Percentiles rank a stretch among this genome's conserved stretches.
Evolutionary conservation across 208 protist genomes (phyloP).

Genomic region (Leishmania arabica): DNA sequence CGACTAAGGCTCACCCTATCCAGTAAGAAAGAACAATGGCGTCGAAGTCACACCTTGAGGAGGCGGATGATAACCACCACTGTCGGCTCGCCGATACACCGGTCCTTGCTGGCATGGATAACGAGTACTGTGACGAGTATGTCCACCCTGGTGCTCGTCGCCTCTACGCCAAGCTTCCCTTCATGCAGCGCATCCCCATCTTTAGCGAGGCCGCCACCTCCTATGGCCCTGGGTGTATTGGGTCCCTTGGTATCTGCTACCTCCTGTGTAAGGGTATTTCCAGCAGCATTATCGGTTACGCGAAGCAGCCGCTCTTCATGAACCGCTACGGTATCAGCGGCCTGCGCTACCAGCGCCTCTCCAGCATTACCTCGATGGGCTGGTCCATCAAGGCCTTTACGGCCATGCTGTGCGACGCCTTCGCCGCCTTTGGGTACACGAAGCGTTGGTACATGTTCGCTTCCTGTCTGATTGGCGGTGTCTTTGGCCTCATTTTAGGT

Average conservation of each 20-base stretch:
- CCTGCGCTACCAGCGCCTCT: slow-evolving; percentile 53
- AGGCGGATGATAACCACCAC: background rate
- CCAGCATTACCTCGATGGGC: slow-evolving; percentile 42
- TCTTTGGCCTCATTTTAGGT: slow-evolving; percentile 42
- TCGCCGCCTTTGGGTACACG: slow-evolving; percentile 63
- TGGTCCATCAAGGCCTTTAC: slow-evolving; percentile 72
- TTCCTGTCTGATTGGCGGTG: slow-evolving; percentile 44
- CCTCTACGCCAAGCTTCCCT: slow-evolving; percentile 36
- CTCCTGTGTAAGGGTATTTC: slow-evolving; percentile 61
- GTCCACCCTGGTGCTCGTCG: slow-evolving; percentile 43
- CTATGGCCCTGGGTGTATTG: slow-evolving; percentile 41
- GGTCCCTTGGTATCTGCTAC: slow-evolving; percentile 44
- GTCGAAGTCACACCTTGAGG: background rate
- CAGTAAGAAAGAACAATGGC: background rate
- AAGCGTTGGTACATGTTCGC: slow-evolving; percentile 75
- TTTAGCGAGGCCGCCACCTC: slow-evolving; percentile 40
- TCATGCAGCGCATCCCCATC: slow-evolving; percentile 34
- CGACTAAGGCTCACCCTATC: background rate
- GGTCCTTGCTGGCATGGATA: slow-evolving; percentile 6
- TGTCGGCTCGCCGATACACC: background rate
- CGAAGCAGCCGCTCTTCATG: slow-evolving; percentile 51
- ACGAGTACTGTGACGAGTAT: slow-evolving; percentile 25
- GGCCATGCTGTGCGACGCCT: slow-evolving; percentile 63
- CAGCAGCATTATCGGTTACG: slow-evolving; percentile 42
- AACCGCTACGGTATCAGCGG: slow-evolving; percentile 44